Evolutionary conservation across 1,284 basidiomycete genomes (phyloP).

Genomic region (Meripilus lineatus): DNA sequence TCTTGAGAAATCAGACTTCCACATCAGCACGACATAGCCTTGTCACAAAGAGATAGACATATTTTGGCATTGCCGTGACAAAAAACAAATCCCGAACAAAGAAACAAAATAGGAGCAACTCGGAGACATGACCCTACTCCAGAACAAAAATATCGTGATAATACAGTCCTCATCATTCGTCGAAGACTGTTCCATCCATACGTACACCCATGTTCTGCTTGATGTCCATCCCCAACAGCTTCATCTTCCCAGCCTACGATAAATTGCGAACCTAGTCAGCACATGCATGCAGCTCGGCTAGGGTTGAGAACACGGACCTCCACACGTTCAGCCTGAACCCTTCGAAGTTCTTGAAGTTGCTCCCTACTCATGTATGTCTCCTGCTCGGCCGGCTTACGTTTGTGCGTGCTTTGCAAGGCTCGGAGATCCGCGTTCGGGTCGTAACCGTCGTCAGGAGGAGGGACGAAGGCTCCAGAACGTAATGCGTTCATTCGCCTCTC

Average conservation of each 20-base stretch:
- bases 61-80: too few species aligned
- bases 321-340: slow-evolving; percentile 75
- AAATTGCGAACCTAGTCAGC: neutral
- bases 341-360: slow-evolving; percentile 73
- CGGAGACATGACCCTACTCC: too few species aligned
- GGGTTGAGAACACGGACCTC: slow-evolving; percentile 43
- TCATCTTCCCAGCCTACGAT: slow-evolving; percentile 71
- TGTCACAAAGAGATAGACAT: too few species aligned
- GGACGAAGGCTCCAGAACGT: slow-evolving; percentile 73
- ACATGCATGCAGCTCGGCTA: neutral
- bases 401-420: slow-evolving; percentile 62
- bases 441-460: slow-evolving; percentile 63
- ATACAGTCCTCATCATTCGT: too few species aligned
- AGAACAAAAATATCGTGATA: too few species aligned
- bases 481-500: slow-evolving; percentile 78
- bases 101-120: too few species aligned
- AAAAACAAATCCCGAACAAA: too few species aligned
- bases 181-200: slow-evolving; percentile 64
- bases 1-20: too few species aligned
- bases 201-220: slow-evolving; percentile 77
- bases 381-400: slow-evolving; percentile 54
- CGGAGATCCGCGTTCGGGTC: slow-evolving; percentile 79
- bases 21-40: too few species aligned
- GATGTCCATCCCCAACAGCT: slow-evolving; percentile 76
- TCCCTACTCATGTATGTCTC: slow-evolving; percentile 75